A percentile compares a stretch with the other conserved stretches of the same genome.
phyloP scores from a whole-genome alignment of 192 early-diverging fungal genomes.

The Haplosporangium gracile region DNA sequence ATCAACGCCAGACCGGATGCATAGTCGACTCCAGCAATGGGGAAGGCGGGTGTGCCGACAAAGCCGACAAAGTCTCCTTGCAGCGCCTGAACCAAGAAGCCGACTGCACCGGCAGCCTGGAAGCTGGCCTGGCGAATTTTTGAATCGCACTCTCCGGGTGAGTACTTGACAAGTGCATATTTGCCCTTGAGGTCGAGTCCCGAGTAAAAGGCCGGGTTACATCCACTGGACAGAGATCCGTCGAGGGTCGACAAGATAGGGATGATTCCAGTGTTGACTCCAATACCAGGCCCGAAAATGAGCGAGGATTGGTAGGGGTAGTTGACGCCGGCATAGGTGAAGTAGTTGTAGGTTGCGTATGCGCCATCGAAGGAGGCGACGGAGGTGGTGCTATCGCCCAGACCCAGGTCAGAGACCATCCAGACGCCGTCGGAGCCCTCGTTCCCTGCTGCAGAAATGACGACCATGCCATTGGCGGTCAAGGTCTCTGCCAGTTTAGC shows the following conservation, averaged over 20 bases:
- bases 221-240: conserved; percentile 44
- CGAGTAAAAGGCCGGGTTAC: conserved; percentile 19
- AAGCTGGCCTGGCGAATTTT: conserved; percentile 58
- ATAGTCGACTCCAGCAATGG: conserved; percentile 45
- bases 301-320: conserved; percentile 28
- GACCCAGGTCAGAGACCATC: conserved; percentile 30
- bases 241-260: conserved; percentile 33
- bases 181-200: conserved; percentile 27
- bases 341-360: conserved; percentile 21
- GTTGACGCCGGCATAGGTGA: conserved; percentile 26
- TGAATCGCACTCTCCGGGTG: conserved; percentile 34
- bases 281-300: conserved; percentile 52
- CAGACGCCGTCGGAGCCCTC: conserved; percentile 69
- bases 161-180: conserved; percentile 67
- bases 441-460: conserved; percentile 83
- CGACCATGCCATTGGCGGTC: conserved; percentile 63
- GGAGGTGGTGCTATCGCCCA: conserved; percentile 13
- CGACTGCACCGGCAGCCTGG: conserved; percentile 35
- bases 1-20: conserved; percentile 49
- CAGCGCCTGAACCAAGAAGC: conserved; percentile 41
- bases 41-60: conserved; percentile 36
- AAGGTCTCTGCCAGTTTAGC: conserved; percentile 62
- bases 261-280: conserved; percentile 35
- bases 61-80: conserved; percentile 41
- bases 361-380: conserved; percentile 27